A percentile compares a stretch with the other conserved stretches of the same genome.
Evolutionary conservation across 345 rosid species (phyloP).

Genomic region (Fremontodendron californicum): DNA sequence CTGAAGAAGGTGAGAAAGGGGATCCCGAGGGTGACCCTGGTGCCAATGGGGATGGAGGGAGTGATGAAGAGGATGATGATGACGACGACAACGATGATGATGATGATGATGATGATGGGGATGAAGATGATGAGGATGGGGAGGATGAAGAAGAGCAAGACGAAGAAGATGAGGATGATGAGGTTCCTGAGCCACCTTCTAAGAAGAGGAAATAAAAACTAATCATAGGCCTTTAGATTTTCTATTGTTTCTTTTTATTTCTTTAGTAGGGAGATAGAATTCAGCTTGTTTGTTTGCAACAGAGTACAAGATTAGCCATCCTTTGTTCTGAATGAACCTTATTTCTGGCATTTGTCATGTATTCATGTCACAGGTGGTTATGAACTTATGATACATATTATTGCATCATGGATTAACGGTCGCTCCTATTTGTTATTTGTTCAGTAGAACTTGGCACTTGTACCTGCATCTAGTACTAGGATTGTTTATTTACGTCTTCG

Average conservation of each 20-base stretch:
- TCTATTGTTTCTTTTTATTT: slow-evolving; percentile 4
- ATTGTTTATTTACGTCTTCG: background rate
- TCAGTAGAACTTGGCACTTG: background rate
- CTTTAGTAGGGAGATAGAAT: slow-evolving; percentile 10
- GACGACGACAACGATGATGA: slow-evolving; percentile 33
- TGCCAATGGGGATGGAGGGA: slow-evolving; percentile 50
- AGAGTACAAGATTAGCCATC: slow-evolving; percentile 9
- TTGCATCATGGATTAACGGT: background rate
- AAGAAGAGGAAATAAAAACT: slow-evolving; percentile 61
- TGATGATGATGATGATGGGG: slow-evolving; percentile 23
- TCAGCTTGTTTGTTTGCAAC: slow-evolving; percentile 19
- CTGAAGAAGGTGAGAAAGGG: slow-evolving; percentile 46
- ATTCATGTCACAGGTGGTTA: background rate
- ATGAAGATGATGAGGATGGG: background rate
- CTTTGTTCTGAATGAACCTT: background rate
- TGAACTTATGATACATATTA: background rate
- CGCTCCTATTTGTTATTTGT: background rate
- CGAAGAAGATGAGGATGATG: slow-evolving; percentile 46
- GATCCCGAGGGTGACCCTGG: slow-evolving; percentile 61
- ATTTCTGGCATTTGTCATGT: background rate
- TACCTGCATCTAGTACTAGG: background rate
- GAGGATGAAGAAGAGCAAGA: slow-evolving; percentile 36
- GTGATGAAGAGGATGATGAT: slow-evolving; percentile 46
- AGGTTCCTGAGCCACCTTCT: slow-evolving; percentile 53
- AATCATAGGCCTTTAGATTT: background rate